These are phyloP conservation scores for Quercus agrifolia DNA, from an alignment of 306 rosid genomes.

Conservation along the genomic window DNA sequence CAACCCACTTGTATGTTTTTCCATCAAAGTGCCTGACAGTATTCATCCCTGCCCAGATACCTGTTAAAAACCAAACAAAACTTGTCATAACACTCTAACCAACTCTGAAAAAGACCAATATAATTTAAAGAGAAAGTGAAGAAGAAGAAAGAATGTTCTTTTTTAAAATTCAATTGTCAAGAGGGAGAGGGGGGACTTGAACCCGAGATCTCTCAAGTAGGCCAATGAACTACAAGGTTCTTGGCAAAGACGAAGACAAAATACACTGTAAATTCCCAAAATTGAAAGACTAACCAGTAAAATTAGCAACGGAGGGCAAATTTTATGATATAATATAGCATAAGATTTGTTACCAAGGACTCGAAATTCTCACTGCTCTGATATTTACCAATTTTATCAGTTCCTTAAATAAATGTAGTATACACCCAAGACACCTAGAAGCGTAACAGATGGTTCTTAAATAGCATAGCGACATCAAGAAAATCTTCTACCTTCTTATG, in stretches of 20 bases:
- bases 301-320: no score
- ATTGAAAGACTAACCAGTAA: not conserved
- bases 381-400: not conserved
- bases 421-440: not conserved
- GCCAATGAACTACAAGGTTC: no score
- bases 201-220: no score
- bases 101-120: constrained; percentile 3
- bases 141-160: no score
- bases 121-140: not conserved
- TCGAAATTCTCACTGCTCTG: not conserved
- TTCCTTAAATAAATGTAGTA: not conserved
- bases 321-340: not conserved
- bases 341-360: not conserved
- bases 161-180: no score
- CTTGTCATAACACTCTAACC: constrained; percentile 10
- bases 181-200: no score
- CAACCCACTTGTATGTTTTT: constrained; percentile 98
- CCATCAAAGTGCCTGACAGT: constrained; percentile 97
- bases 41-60: constrained; percentile 99
- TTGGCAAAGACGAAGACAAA: not conserved
- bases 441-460: not conserved
- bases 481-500: not conserved
- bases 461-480: not conserved
- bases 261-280: not conserved
- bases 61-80: constrained; percentile 42